These are phyloP conservation scores for Salix udensis DNA, from an alignment of 345 rosid genomes.

Conservation along the genomic window DNA sequence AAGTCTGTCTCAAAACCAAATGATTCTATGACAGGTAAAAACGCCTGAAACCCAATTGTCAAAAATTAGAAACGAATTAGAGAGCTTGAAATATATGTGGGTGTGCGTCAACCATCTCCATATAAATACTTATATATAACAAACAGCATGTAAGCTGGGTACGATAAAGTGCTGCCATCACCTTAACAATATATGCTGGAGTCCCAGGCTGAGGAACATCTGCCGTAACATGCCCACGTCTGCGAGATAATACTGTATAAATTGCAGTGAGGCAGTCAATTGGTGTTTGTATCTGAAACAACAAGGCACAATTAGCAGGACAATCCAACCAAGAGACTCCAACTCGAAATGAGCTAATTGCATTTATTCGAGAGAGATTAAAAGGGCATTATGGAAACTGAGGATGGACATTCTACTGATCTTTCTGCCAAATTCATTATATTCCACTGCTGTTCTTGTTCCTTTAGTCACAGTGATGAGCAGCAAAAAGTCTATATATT, in stretches of 20 bases:
- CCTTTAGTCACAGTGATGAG: background rate
- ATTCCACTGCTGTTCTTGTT: background rate
- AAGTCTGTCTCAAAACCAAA: constrained; percentile 92
- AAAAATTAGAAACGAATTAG: background rate
- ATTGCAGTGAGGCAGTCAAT: constrained; percentile 93
- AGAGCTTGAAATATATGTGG: background rate
- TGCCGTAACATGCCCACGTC: constrained; percentile 96
- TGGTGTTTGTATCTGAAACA: constrained; percentile 90
- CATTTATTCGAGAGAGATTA: background rate
- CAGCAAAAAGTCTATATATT: background rate
- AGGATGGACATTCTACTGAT: background rate
- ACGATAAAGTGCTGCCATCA: constrained; percentile 2
- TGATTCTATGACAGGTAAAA: constrained; percentile 81
- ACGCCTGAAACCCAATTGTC: constrained; percentile 50
- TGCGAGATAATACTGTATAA: constrained; percentile 85
- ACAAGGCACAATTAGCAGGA: background rate
- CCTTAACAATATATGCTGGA: constrained; percentile 94
- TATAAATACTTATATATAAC: background rate
- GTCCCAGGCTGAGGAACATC: constrained; percentile 99
- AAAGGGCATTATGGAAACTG: background rate
- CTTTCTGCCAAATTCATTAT: background rate
- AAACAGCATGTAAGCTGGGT: background rate
- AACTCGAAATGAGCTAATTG: background rate
- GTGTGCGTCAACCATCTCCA: background rate
- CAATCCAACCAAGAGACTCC: background rate